phyloP scores from a whole-genome alignment of 2,329 filamentous ascomycete species.

The Penicillium rolfsii region DNA sequence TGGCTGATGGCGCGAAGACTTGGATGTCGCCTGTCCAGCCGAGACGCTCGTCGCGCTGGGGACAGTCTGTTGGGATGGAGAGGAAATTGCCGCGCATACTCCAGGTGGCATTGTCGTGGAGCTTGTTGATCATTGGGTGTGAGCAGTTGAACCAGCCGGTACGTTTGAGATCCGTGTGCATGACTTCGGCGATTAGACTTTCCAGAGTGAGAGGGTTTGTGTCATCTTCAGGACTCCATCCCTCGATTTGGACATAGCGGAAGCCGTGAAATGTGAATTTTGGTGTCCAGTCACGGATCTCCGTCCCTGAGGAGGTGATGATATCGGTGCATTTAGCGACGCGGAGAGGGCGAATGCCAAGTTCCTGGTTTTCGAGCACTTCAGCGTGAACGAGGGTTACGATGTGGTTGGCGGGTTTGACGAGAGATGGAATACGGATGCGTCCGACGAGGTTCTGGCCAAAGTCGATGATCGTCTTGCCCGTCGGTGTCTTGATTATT shows the following conservation, averaged over 20 bases:
- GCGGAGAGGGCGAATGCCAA: constrained; percentile 50
- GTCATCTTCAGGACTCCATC: constrained; percentile 16
- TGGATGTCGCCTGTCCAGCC: constrained; percentile 59
- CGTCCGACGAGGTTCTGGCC: constrained; percentile 62
- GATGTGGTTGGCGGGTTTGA: constrained; percentile 18
- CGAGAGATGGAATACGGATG: constrained; percentile 42
- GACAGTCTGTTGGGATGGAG: constrained; percentile 61
- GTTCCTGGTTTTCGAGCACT: constrained; percentile 55
- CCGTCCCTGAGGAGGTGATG: constrained; percentile 39
- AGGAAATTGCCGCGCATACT: constrained; percentile 64
- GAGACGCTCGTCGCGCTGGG: constrained; percentile 59
- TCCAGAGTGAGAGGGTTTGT: not conserved
- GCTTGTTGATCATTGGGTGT: constrained; percentile 55
- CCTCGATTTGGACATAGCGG: constrained; percentile 48
- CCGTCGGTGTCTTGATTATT: constrained; percentile 43
- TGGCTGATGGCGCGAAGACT: constrained; percentile 56
- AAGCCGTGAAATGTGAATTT: constrained; percentile 59
- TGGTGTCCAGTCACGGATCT: constrained; percentile 47
- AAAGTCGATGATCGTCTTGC: constrained; percentile 59
- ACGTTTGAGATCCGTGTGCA: constrained; percentile 58
- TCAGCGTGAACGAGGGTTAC: constrained; percentile 56
- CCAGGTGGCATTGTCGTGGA: constrained; percentile 61
- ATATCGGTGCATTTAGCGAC: constrained; percentile 49
- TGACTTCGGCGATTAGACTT: constrained; percentile 31
- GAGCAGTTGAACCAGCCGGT: constrained; percentile 59